Base-by-base conservation (phyloP, 2,329 filamentous ascomycete genomes). In the Xylaria digitata region DNA sequence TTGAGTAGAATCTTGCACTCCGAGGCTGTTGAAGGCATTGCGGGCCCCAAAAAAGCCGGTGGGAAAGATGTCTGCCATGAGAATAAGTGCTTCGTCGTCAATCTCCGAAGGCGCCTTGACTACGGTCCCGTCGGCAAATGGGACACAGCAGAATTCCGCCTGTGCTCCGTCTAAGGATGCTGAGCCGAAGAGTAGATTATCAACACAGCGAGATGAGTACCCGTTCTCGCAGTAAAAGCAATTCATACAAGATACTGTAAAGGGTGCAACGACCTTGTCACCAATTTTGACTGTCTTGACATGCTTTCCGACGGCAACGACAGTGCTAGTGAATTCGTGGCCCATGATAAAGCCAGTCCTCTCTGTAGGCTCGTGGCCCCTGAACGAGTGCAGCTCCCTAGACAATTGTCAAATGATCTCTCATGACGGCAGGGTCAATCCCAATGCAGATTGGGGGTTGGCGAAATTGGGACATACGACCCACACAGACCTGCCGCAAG, bases 21-120 rank as follows among this genome's bases (percentile, higher is more conserved):
- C 74, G 45, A 90, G 83, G 75, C 90, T 81, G 64, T 87, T 87
- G 78, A 97, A 90, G 6, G 89, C 94, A 75, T 93, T 96, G 64
- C 86, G 85, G 4, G 92, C 92, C 6, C 92, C 94, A 73, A 94
- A 97, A 80, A 89, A 97, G 7, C 94, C 92, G 0, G 90, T 93
- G 1, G 94, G 94, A 79, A 96, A 97, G 74, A 97, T 96, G 76
- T 97, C 94, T 17, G 92, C 93, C 94, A 97, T 97, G 30, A 97
- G 85, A 6, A 96, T 89, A 55, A 96, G 84, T 42, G 89, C 89
- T 70, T 91, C 86, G 72, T 95, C 90, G 21, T 90, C 87, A 65
- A 96, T 90, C 8, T 85, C 87, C 1, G 87, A 79, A 0, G 92
- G 91, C 0, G 93, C 90, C 74, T 72, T 90, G 75, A 94, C 86